Percentiles rank a stretch among this genome's conserved stretches.
phyloP scores from a whole-genome alignment of 495 filamentous ascomycete genomes.

The Baudoinia panamericana region DNA sequence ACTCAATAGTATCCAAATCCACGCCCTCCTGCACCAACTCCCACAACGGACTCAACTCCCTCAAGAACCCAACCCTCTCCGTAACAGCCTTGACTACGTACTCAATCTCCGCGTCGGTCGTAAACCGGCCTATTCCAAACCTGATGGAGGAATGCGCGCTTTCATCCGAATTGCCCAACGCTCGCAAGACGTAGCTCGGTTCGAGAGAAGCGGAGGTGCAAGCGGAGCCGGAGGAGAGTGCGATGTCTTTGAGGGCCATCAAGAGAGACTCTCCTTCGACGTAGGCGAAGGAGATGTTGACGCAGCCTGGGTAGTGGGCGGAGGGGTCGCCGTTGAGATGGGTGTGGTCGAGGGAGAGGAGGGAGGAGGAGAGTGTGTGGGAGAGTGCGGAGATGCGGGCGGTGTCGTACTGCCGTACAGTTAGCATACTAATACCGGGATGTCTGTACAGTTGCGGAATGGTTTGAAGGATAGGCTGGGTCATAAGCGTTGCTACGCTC shows the following conservation, averaged over 20 bases:
- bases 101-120: conserved; percentile 88
- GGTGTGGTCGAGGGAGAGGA: conserved; percentile 84
- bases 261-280: conserved; percentile 94
- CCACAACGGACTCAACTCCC: conserved; percentile 94
- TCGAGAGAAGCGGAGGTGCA: conserved; percentile 95
- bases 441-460: conserved; percentile 34
- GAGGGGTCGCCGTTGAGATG: conserved; percentile 74
- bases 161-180: conserved; percentile 89
- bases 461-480: no score
- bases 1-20: conserved; percentile 91
- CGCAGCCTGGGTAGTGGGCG: conserved; percentile 86
- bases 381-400: conserved; percentile 72
- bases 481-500: conserved; percentile 42
- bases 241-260: conserved; percentile 97
- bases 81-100: conserved; percentile 91
- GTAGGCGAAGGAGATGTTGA: conserved; percentile 97
- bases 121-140: conserved; percentile 95
- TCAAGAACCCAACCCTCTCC: conserved; percentile 78
- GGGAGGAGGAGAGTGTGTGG: conserved; percentile 63
- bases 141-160: conserved; percentile 94
- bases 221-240: conserved; percentile 88
- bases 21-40: conserved; percentile 96
- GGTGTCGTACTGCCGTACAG: conserved; percentile 66
- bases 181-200: conserved; percentile 88
- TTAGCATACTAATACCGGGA: neutral